Evolutionary conservation across 805 yeast species (phyloP), one percentile per base, ranked within the genome.

Genomic region (Torulaspora indica): DNA sequence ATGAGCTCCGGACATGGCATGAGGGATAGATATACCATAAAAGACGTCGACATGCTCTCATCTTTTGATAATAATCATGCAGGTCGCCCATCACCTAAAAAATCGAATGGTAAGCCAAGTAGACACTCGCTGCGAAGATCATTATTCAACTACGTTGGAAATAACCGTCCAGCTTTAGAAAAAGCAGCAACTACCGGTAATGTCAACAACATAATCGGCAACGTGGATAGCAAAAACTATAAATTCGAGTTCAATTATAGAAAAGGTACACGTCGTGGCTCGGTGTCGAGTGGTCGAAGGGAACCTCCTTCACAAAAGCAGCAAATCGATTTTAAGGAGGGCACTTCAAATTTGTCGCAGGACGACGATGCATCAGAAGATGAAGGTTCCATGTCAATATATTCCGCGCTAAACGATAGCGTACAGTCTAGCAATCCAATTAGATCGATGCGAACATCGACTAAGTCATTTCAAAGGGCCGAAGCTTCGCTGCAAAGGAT

Each of bases 381-480:
- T 58, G 86, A 81, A 52, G 77, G 78, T 9, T 82, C 80, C 0
- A 79, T 81, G 85, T 79, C 85, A 0, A 60, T 80, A 17, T 81
- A 80, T 54, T 75, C 83, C 0, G 75, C 82, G 0, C 58, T 80
- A n/a, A 67, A 71, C 45, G 64, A 56, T 27, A 64, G 61, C 9
- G 43, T 58, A 1, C 62, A 58, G 35, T 69, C 67, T 14, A 63
- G 62, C 35, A 58, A 64, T 25, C 66, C 63, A 14, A 55, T 65
- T 8, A 53, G 72, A 38, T 57, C 67, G 2, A 52, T 69, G 29
- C 63, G 75, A 48, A 63, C 58, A 33, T 65, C 69, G 8, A 65
- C 70, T 0, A 64, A 80, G 42, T 77, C 84, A 1, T 67, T 71
- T 29, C 85, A 78, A 51, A 67, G 85, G 51, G 85, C 86, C 0